phyloP scores from a whole-genome alignment of 2,329 filamentous ascomycete species.

The Apiospora koreana region DNA sequence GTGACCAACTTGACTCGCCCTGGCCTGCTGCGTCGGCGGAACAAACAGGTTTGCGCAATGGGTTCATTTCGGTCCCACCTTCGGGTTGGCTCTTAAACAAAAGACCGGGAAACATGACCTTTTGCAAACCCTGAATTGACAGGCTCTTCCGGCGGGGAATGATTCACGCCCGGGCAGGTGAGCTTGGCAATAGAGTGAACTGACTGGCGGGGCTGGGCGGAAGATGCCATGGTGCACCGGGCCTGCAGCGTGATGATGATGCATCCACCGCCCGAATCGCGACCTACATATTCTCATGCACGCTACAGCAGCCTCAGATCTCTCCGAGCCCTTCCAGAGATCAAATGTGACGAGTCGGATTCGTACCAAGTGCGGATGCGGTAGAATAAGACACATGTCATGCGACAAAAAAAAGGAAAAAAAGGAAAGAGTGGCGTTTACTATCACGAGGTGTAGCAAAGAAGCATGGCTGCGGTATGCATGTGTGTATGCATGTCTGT shows the following conservation, averaged over 20 bases:
- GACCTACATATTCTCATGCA: background rate
- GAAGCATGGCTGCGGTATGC: background rate
- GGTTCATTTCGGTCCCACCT: background rate
- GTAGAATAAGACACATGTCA: conserved; percentile 1
- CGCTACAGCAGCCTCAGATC: background rate
- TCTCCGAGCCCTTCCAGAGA: background rate
- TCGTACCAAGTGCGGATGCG: background rate
- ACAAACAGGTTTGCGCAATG: no score
- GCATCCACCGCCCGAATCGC: background rate
- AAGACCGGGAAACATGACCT: background rate
- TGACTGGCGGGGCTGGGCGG: background rate
- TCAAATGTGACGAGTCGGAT: conserved; percentile 1
- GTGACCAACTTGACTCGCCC: background rate
- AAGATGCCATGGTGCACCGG: background rate
- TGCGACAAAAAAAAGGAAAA: background rate
- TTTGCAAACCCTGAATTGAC: background rate
- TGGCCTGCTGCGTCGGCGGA: background rate
- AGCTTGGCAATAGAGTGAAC: background rate
- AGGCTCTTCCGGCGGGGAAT: background rate
- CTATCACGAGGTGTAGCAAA: background rate
- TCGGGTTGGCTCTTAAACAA: background rate
- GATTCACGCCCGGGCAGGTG: background rate
- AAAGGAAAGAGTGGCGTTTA: background rate
- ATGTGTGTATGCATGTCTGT: background rate
- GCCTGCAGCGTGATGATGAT: background rate